phyloP scores from a whole-genome alignment of 2,329 filamentous ascomycete species.

The Biscogniauxia mediterranea region DNA sequence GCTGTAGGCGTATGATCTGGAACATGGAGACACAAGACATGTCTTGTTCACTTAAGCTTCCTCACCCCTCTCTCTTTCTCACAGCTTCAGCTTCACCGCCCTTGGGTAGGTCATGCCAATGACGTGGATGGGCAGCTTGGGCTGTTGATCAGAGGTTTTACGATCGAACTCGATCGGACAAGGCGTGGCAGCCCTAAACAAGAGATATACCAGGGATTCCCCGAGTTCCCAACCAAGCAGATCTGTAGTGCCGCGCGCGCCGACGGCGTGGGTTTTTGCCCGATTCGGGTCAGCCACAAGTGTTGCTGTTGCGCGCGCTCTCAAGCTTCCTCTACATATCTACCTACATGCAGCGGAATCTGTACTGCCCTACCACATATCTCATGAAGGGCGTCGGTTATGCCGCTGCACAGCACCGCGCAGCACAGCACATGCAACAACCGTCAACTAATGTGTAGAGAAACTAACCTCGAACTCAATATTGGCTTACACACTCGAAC shows the following conservation, averaged over 20 bases:
- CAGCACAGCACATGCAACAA: not conserved
- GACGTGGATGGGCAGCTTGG: not conserved
- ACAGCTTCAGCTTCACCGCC: not conserved
- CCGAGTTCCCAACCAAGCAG: not conserved
- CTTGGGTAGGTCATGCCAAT: not conserved
- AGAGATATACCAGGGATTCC: not conserved
- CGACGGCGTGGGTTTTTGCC: slow-evolving; percentile 1
- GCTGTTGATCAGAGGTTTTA: not conserved
- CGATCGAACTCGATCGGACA: not conserved
- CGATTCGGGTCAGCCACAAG: slow-evolving; percentile 3
- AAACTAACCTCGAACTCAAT: not conserved
- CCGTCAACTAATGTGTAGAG: not conserved
- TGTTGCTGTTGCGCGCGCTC: not conserved
- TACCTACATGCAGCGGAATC: not conserved
- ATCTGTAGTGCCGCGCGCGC: not conserved
- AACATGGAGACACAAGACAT: slow-evolving; percentile 4
- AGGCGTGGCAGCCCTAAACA: not conserved
- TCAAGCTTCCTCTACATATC: too few relatives aligned
- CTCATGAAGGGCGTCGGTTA: not conserved
- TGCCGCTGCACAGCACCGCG: not conserved
- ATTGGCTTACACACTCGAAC: not conserved
- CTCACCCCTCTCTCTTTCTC: not conserved
- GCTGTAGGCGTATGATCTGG: not conserved
- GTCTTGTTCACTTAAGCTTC: not conserved
- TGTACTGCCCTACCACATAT: not conserved